A percentile compares a stretch with the other conserved stretches of the same genome.
These are phyloP conservation scores for Sclerospora graminicola DNA, from an alignment of 352 stramenopile species.

Conservation along the genomic window DNA sequence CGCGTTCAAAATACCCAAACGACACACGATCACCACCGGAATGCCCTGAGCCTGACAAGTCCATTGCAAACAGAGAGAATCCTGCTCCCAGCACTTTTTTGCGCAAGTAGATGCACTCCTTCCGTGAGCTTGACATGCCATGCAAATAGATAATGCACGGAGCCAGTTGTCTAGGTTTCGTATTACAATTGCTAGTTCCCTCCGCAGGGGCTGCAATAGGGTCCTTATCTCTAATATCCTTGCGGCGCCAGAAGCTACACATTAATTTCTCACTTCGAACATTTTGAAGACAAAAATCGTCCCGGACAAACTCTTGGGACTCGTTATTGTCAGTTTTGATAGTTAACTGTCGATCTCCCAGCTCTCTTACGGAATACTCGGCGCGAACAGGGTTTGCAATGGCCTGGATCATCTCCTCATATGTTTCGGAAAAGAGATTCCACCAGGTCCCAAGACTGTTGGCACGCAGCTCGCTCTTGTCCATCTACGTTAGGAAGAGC, in stretches of 20 bases:
- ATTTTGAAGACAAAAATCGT: conserved; percentile 57
- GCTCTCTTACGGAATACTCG: conserved; percentile 39
- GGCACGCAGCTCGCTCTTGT: conserved; percentile 41
- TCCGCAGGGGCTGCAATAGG: conserved; percentile 10
- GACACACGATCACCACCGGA: conserved; percentile 57
- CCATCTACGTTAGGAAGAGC: conserved; percentile 25
- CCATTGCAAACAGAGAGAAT: conserved; percentile 66
- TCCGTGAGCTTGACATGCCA: conserved; percentile 65
- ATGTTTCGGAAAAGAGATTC: conserved; percentile 60
- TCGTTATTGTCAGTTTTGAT: conserved; percentile 3
- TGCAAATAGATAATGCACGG: conserved; percentile 73
- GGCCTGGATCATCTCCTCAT: conserved; percentile 65
- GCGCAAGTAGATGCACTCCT: conserved; percentile 65
- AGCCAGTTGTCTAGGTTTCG: neutral
- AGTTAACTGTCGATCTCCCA: conserved; percentile 25
- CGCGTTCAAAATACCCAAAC: conserved; percentile 61
- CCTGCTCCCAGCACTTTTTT: conserved; percentile 36
- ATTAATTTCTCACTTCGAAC: conserved; percentile 34
- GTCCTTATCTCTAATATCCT: conserved; percentile 10
- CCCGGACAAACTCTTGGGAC: conserved; percentile 24
- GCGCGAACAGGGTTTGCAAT: conserved; percentile 53
- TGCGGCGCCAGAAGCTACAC: conserved; percentile 63
- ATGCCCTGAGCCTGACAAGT: conserved; percentile 56
- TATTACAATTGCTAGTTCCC: conserved; percentile 18
- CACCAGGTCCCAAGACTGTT: conserved; percentile 51